A percentile compares a stretch with the other conserved stretches of the same genome.
These are phyloP conservation scores for Dactylorhiza incarnata DNA, from an alignment of 106 monocot species.

Conservation along the genomic window DNA sequence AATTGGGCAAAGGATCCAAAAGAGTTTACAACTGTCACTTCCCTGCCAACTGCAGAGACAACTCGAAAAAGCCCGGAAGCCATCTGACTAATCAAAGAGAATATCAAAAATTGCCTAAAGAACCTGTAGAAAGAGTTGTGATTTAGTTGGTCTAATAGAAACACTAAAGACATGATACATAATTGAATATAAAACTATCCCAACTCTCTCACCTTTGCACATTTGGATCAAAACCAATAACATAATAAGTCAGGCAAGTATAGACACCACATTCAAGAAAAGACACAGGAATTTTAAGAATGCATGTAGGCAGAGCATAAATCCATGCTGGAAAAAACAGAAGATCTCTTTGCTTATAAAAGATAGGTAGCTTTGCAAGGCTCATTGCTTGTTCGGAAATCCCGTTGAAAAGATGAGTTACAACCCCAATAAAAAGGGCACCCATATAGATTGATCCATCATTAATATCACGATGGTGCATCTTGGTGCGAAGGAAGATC, in stretches of 20 bases:
- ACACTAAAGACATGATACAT: background rate
- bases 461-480: conserved; percentile 21
- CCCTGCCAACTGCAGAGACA: conserved; percentile 41
- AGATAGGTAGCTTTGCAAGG: conserved; percentile 53
- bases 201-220: conserved; percentile 18
- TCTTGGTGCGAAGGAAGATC: conserved; percentile 47
- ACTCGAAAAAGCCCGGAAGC: conserved; percentile 52
- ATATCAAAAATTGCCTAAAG: conserved; percentile 35
- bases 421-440: conserved; percentile 35
- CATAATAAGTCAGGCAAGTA: conserved; percentile 45
- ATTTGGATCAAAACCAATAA: conserved; percentile 57
- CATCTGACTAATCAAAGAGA: conserved; percentile 40
- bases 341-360: conserved; percentile 69
- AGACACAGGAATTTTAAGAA: conserved; percentile 59
- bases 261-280: conserved; percentile 43
- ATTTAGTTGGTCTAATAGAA: background rate
- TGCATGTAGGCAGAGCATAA: conserved; percentile 48
- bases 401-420: conserved; percentile 50
- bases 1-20: conserved; percentile 47
- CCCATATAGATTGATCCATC: conserved; percentile 45
- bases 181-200: background rate
- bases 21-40: conserved; percentile 42
- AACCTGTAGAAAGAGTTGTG: conserved; percentile 14
- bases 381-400: conserved; percentile 53
- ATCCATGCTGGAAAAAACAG: conserved; percentile 59